Conservation (phyloP, 2,329 filamentous ascomycete species). For the Diaporthe nobilis region DNA sequence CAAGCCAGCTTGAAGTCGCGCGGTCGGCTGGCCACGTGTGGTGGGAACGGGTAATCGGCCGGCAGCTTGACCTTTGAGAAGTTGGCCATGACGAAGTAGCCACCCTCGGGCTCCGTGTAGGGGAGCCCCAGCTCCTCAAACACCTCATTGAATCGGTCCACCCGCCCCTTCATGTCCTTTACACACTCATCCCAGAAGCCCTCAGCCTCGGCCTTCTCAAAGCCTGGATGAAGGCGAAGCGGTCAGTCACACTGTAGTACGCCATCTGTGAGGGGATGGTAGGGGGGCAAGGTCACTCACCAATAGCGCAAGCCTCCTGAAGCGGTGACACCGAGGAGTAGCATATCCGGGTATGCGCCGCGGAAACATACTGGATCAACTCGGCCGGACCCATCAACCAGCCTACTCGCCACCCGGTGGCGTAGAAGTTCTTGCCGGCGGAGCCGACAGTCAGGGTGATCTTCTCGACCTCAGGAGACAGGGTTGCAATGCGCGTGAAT, state of each 20-base stretch:
- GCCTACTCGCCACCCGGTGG: constrained; percentile 95
- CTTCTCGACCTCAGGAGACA: constrained; percentile 90
- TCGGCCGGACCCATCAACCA: constrained; percentile 93
- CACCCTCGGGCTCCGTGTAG: constrained; percentile 94
- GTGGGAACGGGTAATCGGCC: constrained; percentile 86
- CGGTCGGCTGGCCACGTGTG: constrained; percentile 87
- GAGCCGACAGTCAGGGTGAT: constrained; percentile 95
- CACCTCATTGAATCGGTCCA: constrained; percentile 87
- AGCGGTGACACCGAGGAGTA: constrained; percentile 94
- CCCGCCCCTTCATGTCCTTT: constrained; percentile 89
- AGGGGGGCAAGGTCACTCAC: constrained; percentile 47
- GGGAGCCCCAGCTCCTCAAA: constrained; percentile 82
- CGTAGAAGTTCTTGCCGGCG: constrained; percentile 98
- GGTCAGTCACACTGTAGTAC: background rate
- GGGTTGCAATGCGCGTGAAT: constrained; percentile 91
- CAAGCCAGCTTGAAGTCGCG: constrained; percentile 95
- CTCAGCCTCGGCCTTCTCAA: constrained; percentile 87
- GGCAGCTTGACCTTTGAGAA: constrained; percentile 90
- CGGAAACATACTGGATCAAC: constrained; percentile 90
- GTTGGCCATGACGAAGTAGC: constrained; percentile 98
- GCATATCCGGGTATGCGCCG: constrained; percentile 96
- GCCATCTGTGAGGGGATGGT: background rate
- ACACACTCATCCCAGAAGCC: constrained; percentile 91
- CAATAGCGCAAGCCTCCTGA: constrained; percentile 94
- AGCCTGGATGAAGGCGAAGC: constrained; percentile 60